Evolutionary conservation across 2,329 filamentous ascomycete genomes (phyloP).

Genomic region (Aspergillus carbonarius): DNA sequence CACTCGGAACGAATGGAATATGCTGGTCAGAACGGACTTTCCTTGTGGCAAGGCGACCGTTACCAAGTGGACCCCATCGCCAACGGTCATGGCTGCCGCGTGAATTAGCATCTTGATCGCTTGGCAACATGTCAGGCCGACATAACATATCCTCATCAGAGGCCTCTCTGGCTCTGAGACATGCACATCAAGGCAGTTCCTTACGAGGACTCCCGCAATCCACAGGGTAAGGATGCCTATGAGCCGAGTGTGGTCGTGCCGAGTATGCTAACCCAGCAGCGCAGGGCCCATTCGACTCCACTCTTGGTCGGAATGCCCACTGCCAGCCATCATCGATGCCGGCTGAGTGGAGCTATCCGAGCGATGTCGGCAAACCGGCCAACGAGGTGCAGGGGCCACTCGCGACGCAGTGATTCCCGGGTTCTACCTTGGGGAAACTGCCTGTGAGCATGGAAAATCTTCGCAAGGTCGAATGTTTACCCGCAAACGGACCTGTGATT

Average conservation of each 20-base stretch:
- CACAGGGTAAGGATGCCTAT: background rate
- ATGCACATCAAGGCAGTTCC: background rate
- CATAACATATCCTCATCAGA: background rate
- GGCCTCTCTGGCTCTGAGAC: background rate
- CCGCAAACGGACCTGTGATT: background rate
- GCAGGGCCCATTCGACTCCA: constrained; percentile 1
- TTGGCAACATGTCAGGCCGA: background rate
- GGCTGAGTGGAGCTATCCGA: constrained; percentile 2
- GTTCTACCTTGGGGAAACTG: background rate
- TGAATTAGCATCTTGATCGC: constrained; percentile 16
- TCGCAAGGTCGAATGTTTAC: background rate
- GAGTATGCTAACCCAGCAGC: background rate
- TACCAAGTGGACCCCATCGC: constrained; percentile 40
- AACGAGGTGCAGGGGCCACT: constrained; percentile 2
- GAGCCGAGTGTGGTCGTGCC: background rate
- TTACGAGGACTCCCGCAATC: background rate
- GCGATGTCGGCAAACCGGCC: constrained; percentile 10
- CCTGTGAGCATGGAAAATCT: background rate
- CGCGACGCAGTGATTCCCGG: background rate
- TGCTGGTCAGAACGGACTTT: constrained; percentile 33
- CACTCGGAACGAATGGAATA: constrained; percentile 44
- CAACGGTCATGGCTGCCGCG: constrained; percentile 30
- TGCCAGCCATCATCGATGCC: background rate
- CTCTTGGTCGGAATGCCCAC: background rate
- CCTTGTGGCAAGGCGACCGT: constrained; percentile 30